Percentiles rank a stretch among this genome's conserved stretches.
These are phyloP conservation scores for Sporisorium iseilematis-ciliati DNA, from an alignment of 1,284 basidiomycete species.

Conservation along the genomic window DNA sequence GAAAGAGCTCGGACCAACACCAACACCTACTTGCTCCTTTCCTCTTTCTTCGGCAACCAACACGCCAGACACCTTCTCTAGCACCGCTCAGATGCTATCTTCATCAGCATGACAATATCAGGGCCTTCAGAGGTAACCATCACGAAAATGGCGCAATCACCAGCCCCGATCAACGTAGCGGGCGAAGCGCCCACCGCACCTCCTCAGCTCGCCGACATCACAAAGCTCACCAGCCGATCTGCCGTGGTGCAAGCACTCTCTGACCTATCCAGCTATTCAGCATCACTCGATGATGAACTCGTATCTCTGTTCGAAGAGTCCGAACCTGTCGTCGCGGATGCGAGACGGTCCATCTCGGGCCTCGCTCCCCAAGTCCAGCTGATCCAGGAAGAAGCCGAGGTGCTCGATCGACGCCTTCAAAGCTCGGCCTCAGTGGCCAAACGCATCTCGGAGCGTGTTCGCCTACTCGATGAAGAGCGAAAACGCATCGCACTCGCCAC, in stretches of 20 bases:
- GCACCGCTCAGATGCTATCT: conserved; percentile 9
- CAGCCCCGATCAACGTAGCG: conserved; percentile 6
- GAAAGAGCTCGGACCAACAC: conserved; percentile 36
- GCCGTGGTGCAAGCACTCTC: conserved; percentile 68
- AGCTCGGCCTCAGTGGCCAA: conserved; percentile 85
- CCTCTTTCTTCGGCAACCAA: neutral
- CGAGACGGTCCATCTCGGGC: conserved; percentile 69
- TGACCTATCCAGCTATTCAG: conserved; percentile 81
- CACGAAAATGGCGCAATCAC: conserved; percentile 7
- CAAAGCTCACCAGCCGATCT: conserved; percentile 47
- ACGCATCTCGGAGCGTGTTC: conserved; percentile 87
- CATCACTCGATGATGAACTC: conserved; percentile 81
- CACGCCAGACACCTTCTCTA: neutral
- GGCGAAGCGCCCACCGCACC: conserved; percentile 2
- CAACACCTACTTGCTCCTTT: neutral
- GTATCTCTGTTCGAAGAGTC: conserved; percentile 78
- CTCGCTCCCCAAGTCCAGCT: conserved; percentile 78
- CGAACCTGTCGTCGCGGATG: conserved; percentile 38
- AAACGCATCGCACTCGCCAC: conserved; percentile 83
- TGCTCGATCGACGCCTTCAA: conserved; percentile 76
- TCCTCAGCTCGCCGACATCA: conserved; percentile 27
- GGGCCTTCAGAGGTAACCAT: conserved; percentile 11
- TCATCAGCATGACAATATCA: conserved; percentile 21
- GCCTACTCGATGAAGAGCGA: conserved; percentile 90
- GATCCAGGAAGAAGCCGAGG: conserved; percentile 76